phyloP scores from a whole-genome alignment of 306 rosid genomes.

The Chamaecrista fasciculata region DNA sequence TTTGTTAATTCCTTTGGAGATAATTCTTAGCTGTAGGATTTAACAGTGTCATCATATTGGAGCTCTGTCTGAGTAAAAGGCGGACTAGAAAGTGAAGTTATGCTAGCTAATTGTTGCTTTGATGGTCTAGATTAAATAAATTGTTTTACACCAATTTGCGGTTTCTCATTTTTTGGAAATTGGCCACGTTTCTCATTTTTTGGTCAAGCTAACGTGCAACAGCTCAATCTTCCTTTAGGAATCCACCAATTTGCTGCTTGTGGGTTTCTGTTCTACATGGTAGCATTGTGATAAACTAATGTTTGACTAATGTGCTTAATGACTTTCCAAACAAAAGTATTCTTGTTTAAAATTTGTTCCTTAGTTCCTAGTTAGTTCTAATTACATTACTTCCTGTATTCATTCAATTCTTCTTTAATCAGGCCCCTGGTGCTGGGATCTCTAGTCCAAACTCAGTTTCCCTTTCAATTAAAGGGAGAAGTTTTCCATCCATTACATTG shows the following conservation, averaged over 20 bases:
- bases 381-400: neutral
- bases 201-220: neutral
- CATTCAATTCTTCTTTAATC: conserved; percentile 24
- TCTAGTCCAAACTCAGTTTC: conserved; percentile 48
- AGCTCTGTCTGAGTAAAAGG: neutral
- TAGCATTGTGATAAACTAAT: neutral
- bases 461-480: conserved; percentile 41
- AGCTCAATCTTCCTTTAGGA: neutral
- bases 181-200: neutral
- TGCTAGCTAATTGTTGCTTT: neutral
- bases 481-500: conserved; percentile 43
- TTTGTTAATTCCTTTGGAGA: neutral
- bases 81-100: neutral
- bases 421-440: conserved; percentile 46
- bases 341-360: neutral
- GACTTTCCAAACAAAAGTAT: neutral
- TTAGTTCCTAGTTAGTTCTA: neutral
- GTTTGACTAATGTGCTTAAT: neutral
- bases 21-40: neutral
- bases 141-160: no score
- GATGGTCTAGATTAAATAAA: neutral
- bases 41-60: neutral
- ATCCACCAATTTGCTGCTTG: neutral
- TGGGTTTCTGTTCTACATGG: neutral
- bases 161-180: no score